Evolutionary conservation across 441 rosid genomes (phyloP).

Genomic region (Erodium trifolium): DNA sequence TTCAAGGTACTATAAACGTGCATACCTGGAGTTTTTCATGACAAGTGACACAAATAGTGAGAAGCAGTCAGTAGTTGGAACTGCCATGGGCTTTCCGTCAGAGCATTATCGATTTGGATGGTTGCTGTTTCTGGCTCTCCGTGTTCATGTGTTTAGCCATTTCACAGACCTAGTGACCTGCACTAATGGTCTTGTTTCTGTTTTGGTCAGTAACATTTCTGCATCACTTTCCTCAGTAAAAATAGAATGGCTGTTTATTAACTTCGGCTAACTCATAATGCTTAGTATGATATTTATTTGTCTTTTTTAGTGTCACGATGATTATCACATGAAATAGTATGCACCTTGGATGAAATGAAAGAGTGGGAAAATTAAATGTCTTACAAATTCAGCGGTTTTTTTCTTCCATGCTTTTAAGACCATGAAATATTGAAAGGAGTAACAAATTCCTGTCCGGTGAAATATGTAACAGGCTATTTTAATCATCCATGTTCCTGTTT

Average conservation of each 20-base stretch:
- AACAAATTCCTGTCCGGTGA: conserved; percentile 8
- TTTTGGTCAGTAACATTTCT: conserved; percentile 55
- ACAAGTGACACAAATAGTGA: conserved; percentile 40
- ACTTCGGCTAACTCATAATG: not conserved
- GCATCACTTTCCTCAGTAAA: not conserved
- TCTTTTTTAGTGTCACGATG: not conserved
- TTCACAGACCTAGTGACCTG: conserved; percentile 83
- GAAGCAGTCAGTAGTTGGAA: conserved; percentile 31
- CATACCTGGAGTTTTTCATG: conserved; percentile 63
- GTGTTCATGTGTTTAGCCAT: conserved; percentile 69
- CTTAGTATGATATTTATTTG: not conserved
- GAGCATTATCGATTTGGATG: conserved; percentile 87
- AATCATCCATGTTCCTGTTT: conserved; percentile 43
- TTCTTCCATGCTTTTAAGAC: not conserved
- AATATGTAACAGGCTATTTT: conserved; percentile 63
- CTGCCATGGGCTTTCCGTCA: conserved; percentile 30
- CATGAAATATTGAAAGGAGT: not conserved
- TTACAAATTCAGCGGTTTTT: too few species aligned
- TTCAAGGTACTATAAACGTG: conserved; percentile 71
- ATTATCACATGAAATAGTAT: not conserved
- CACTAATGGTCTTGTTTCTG: conserved; percentile 73
- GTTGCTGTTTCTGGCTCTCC: conserved; percentile 86
- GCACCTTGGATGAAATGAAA: not conserved
- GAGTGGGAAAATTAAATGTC: not conserved
- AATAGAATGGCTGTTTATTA: not conserved